Evolutionary conservation across 192 early-diverging fungal genomes (phyloP).

Genomic region (Coemansia sp.): DNA sequence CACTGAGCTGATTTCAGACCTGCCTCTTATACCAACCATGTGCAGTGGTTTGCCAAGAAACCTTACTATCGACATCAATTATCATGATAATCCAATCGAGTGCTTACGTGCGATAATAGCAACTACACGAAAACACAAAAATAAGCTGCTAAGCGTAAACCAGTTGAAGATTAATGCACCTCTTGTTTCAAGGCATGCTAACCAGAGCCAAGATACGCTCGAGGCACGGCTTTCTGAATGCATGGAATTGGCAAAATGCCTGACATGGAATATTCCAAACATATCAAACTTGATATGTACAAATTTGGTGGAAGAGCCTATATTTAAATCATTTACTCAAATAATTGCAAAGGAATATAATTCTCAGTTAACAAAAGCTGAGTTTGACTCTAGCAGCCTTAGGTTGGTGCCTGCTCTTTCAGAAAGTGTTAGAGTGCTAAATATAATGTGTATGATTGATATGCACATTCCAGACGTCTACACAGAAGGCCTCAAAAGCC

Average conservation of each 20-base stretch:
- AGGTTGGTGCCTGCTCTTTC: background rate
- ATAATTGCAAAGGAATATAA: background rate
- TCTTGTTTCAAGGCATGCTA: background rate
- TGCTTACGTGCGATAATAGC: background rate
- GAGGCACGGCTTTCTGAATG: background rate
- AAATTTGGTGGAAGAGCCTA: background rate
- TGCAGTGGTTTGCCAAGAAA: background rate
- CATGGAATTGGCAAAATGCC: background rate
- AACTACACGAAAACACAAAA: background rate
- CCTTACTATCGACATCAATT: background rate
- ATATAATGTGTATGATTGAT: background rate
- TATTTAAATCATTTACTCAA: background rate
- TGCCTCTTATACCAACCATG: background rate
- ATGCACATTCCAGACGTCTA: background rate
- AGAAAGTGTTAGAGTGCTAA: background rate
- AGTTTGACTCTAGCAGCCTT: background rate
- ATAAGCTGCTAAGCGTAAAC: background rate
- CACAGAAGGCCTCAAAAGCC: background rate
- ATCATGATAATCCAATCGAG: background rate
- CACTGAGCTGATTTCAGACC: background rate
- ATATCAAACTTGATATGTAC: background rate
- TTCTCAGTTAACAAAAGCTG: background rate
- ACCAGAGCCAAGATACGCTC: background rate
- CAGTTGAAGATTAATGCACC: background rate
- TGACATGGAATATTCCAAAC: background rate